Evolutionary conservation across 2,329 filamentous ascomycete species (phyloP).

Genomic region (Diaporthe longicolla): DNA sequence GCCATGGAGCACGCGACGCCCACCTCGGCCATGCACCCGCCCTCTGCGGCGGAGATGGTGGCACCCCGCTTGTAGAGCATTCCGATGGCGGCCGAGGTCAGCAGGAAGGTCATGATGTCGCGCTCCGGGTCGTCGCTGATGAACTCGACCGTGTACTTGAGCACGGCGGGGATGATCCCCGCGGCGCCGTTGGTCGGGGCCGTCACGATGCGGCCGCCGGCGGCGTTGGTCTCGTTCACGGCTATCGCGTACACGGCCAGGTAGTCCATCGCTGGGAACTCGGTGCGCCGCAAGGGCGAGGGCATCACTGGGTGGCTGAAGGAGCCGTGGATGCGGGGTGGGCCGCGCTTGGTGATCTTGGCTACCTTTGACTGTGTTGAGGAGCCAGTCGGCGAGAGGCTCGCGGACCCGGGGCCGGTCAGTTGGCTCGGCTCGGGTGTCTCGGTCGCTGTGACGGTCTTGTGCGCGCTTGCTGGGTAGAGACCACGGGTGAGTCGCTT

Average conservation of each 20-base stretch:
- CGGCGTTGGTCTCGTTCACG: constrained; percentile 67
- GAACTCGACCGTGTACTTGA: constrained; percentile 66
- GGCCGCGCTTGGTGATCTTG: constrained; percentile 50
- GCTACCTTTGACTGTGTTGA: constrained; percentile 60
- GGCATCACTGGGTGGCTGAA: constrained; percentile 62
- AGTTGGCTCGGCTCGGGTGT: constrained; percentile 23
- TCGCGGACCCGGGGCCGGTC: constrained; percentile 13
- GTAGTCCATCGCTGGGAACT: constrained; percentile 66
- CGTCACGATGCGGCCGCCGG: constrained; percentile 65
- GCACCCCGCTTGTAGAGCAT: constrained; percentile 68
- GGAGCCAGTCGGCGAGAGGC: constrained; percentile 56
- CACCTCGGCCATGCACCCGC: constrained; percentile 68
- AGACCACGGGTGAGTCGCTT: constrained; percentile 60
- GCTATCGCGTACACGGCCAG: constrained; percentile 66
- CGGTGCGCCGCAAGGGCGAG: constrained; percentile 60
- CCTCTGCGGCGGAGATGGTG: constrained; percentile 66
- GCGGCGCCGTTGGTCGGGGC: constrained; percentile 66
- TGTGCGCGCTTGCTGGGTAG: constrained; percentile 53
- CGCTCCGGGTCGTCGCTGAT: constrained; percentile 65
- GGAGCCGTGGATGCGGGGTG: constrained; percentile 60
- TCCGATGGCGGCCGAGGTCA: constrained; percentile 64
- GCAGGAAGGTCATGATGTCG: constrained; percentile 63
- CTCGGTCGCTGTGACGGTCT: constrained; percentile 32
- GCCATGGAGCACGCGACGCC: constrained; percentile 68
- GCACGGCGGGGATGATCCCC: constrained; percentile 65